Conservation (phyloP, 352 stramenopile species). For the Globisporangium solare region DNA sequence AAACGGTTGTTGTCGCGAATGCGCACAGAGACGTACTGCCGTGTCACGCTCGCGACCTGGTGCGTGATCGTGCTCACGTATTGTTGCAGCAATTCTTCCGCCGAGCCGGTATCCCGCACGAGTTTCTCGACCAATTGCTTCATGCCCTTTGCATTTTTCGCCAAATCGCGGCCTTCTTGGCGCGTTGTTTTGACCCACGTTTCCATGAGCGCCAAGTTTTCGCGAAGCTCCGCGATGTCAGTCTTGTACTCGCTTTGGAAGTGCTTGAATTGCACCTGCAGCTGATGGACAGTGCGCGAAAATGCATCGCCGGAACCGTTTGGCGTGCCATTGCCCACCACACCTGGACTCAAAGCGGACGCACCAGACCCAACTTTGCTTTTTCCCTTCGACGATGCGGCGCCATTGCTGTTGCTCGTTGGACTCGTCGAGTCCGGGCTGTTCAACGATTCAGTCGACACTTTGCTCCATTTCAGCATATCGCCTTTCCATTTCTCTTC, state of each 20-base stretch:
- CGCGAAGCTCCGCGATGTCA: constrained; percentile 26
- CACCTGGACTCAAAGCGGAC: background rate
- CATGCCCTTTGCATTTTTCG: constrained; percentile 47
- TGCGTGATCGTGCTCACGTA: constrained; percentile 85
- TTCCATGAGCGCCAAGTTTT: constrained; percentile 40
- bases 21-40: constrained; percentile 73
- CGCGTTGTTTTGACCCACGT: constrained; percentile 31
- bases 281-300: constrained; percentile 23
- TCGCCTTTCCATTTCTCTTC: constrained; percentile 22
- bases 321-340: background rate
- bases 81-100: constrained; percentile 69
- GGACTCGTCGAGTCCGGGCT: constrained; percentile 7
- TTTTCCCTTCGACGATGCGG: constrained; percentile 8
- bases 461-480: constrained; percentile 29
- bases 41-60: constrained; percentile 76
- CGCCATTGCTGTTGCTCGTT: background rate
- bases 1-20: constrained; percentile 82
- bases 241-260: constrained; percentile 34
- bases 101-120: constrained; percentile 63
- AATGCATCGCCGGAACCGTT: constrained; percentile 7
- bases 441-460: constrained; percentile 2
- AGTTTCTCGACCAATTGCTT: constrained; percentile 78
- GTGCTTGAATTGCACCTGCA: constrained; percentile 34
- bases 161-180: constrained; percentile 39
- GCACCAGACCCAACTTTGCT: background rate